phyloP scores from a whole-genome alignment of 805 yeast genomes.

The Diddensiella caesifluorescens region DNA sequence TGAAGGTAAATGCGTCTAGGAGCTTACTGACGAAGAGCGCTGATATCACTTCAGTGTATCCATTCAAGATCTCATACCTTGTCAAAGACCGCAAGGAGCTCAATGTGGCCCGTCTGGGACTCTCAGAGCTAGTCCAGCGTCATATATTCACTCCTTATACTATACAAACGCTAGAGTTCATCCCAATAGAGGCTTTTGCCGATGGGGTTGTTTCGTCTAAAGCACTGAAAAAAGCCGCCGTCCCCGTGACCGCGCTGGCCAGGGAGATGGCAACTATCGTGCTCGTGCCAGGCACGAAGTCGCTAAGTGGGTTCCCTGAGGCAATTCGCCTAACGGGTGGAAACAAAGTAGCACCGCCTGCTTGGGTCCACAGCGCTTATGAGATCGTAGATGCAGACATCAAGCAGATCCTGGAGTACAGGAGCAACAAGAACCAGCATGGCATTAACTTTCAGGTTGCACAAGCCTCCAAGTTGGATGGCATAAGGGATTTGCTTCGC shows the following conservation, averaged over 20 bases:
- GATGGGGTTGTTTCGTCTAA: conserved; percentile 58
- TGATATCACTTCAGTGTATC: conserved; percentile 74
- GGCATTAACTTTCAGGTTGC: conserved; percentile 33
- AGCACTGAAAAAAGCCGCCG: conserved; percentile 27
- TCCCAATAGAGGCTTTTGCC: conserved; percentile 63
- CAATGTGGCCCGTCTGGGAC: conserved; percentile 63
- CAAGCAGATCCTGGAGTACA: conserved; percentile 26
- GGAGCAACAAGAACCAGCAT: conserved; percentile 22
- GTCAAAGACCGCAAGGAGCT: conserved; percentile 52
- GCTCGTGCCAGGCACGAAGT: conserved; percentile 39
- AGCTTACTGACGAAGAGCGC: conserved; percentile 66
- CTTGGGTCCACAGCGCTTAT: conserved; percentile 81
- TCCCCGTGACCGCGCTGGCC: conserved; percentile 53
- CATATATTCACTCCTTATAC: conserved; percentile 72
- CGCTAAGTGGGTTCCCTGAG: conserved; percentile 43
- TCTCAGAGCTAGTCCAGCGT: conserved; percentile 73
- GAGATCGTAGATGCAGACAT: conserved; percentile 50
- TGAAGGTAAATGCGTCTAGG: conserved; percentile 72
- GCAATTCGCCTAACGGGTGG: conserved; percentile 82
- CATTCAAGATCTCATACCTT: conserved; percentile 78
- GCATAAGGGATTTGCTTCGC: too few relatives aligned
- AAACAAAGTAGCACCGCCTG: conserved; percentile 56
- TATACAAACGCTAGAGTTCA: conserved; percentile 62
- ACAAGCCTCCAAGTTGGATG: conserved; percentile 14
- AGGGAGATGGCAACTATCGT: conserved; percentile 77